Percentiles rank a stretch among this genome's conserved stretches.
Evolutionary conservation across 2,329 filamentous ascomycete genomes (phyloP).

Genomic region (Aspergillus latus): DNA sequence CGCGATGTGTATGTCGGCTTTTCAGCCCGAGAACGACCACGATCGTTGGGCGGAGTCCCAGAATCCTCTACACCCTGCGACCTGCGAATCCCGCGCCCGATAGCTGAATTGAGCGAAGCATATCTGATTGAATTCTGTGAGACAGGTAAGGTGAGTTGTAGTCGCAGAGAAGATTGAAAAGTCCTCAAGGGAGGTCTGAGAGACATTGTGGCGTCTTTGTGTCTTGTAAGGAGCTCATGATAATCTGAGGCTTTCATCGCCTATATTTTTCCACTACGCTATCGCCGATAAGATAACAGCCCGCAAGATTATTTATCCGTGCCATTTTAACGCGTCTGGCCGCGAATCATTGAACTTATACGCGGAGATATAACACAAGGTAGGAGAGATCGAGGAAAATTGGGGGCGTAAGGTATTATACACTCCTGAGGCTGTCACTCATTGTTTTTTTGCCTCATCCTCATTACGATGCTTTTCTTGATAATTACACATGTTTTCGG

Average conservation of each 20-base stretch:
- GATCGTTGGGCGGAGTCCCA: neutral
- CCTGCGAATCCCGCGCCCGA: slow-evolving; percentile 64
- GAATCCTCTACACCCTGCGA: slow-evolving; percentile 26
- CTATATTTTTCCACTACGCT: slow-evolving; percentile 1
- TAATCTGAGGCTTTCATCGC: neutral
- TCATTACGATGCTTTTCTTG: neutral
- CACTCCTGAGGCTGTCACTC: neutral
- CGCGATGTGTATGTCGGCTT: neutral
- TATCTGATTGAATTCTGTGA: slow-evolving; percentile 35
- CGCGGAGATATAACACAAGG: slow-evolving; percentile 5
- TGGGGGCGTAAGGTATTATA: neutral
- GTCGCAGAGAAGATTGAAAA: slow-evolving; percentile 12
- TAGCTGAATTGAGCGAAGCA: slow-evolving; percentile 66
- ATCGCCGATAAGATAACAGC: slow-evolving; percentile 25
- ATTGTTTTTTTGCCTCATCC: slow-evolving; percentile 12
- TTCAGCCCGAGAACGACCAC: neutral
- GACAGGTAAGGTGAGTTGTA: slow-evolving; percentile 10
- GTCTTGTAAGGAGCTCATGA: neutral
- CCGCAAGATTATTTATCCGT: slow-evolving; percentile 10
- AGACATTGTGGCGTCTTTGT: slow-evolving; percentile 6
- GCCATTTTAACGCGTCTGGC: slow-evolving; percentile 8
- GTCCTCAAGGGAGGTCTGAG: neutral
- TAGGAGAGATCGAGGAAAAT: neutral
- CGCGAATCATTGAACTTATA: slow-evolving; percentile 14
- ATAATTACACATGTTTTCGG: neutral